These are phyloP conservation scores for Solanum gandarillasii DNA, from an alignment of 257 asterid genomes.

Conservation along the genomic window DNA sequence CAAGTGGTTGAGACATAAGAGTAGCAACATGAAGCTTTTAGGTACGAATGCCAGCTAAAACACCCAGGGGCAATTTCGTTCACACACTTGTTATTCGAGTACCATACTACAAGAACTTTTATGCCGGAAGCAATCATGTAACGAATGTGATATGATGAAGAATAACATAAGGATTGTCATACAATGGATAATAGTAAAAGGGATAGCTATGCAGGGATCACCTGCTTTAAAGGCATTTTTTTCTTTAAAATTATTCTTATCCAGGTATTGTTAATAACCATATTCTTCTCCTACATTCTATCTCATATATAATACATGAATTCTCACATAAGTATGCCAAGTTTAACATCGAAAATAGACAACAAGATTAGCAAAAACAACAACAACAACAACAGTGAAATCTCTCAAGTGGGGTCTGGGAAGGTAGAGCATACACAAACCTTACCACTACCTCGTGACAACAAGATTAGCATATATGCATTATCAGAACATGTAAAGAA, in stretches of 20 bases:
- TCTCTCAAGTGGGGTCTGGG: not conserved
- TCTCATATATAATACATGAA: not conserved
- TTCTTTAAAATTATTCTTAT: not conserved
- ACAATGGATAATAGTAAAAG: not conserved
- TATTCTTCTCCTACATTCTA: not conserved
- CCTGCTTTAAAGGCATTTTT: not conserved
- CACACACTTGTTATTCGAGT: not conserved
- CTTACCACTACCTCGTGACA: not conserved
- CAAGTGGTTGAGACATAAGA: not conserved
- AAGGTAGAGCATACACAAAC: not conserved
- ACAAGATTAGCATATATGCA: not conserved
- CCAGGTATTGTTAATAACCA: not conserved
- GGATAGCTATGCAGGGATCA: not conserved
- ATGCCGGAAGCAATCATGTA: not conserved
- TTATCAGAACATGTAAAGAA: not conserved
- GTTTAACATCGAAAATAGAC: not conserved
- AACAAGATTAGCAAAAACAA: not conserved
- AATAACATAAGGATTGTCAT: not conserved
- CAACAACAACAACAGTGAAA: not conserved
- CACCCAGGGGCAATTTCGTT: not conserved
- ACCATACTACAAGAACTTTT: not conserved
- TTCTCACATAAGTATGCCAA: not conserved
- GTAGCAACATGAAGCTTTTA: not conserved
- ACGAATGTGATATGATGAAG: not conserved
- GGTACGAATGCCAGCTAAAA: not conserved